phyloP scores from a whole-genome alignment of 805 yeast genomes.

The Saturnispora dispora region DNA sequence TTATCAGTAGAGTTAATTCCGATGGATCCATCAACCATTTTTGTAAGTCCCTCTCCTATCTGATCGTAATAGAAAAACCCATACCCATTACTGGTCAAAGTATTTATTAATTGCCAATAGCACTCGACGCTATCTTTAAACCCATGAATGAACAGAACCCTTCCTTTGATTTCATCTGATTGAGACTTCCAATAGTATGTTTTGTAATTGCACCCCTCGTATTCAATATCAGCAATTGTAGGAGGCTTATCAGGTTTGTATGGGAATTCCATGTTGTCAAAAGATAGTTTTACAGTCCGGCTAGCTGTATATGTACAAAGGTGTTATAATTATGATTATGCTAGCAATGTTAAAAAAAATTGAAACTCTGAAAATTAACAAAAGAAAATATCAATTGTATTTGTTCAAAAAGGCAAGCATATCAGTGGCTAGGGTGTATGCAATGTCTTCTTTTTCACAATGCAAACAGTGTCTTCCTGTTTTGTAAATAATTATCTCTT shows the following conservation, averaged over 20 bases:
- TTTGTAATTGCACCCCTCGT: not conserved
- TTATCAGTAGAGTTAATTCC: conserved; percentile 52
- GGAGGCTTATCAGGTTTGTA: not conserved
- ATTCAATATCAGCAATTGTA: not conserved
- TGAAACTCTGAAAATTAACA: not conserved
- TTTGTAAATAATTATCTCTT: conserved; percentile 14
- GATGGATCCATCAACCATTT: conserved; percentile 36
- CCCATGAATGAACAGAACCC: conserved; percentile 60
- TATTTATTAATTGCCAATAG: conserved; percentile 46
- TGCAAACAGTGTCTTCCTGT: conserved; percentile 38
- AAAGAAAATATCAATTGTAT: conserved; percentile 1
- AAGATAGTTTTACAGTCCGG: not conserved
- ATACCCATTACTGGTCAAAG: conserved; percentile 42
- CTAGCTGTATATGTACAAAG: not conserved
- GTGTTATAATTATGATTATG: not conserved
- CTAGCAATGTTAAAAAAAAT: not conserved
- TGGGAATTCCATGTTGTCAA: not conserved
- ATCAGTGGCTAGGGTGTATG: conserved; percentile 26
- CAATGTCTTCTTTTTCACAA: conserved; percentile 37
- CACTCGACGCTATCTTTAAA: conserved; percentile 50
- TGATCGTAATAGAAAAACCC: conserved; percentile 66
- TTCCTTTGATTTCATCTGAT: conserved; percentile 33
- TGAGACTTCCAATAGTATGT: conserved; percentile 5
- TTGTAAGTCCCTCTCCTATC: conserved; percentile 65
- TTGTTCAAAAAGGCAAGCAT: conserved; percentile 33